Base-by-base conservation (phyloP, 345 rosid species). In the Linum lewisii region DNA sequence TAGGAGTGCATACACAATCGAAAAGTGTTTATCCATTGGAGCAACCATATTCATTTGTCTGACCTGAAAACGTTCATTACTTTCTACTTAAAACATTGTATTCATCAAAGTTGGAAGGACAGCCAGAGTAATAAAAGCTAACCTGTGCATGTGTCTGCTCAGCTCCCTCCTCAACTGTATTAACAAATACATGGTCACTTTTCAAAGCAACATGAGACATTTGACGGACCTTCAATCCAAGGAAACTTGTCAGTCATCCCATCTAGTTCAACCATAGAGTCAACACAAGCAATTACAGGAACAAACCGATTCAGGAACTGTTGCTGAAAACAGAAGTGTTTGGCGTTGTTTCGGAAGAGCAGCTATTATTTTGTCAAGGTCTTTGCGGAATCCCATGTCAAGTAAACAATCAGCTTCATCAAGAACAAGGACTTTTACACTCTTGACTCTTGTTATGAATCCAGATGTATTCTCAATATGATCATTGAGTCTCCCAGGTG, bases 401-500 rank as follows among this genome's bases (percentile, higher is more conserved):
- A 94, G 72, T 58, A 94, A 73, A 71, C 74, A 96, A 77, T 94
- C 97, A 62, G 99, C 99, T 81, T 94, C 99, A 74, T 94, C 97
- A 45, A 94, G 96, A 26, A 94, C 83, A 50, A 94, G 88, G 60
- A 86, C 90, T 72, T 90, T 94, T 68, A 90, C 90, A 16, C 97
- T 93, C 90, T 71, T 82, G 77, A 94, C 66, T 79, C 87, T 86
- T 54, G 93, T 79, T 45, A 96, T 93, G 75, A 94, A 90, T 59
- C 97, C 99, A 34, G 95, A 73, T 72, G 97, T 90, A 72, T 94
- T 94, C 83, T 94, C 85, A 51, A 79, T 65, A 69, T 94, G 99
- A 75, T 94, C 99, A 80, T 63, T 80, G 68, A 94, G 97, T 81
- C 99, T 86, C 74, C 99, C 99, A 21, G 97, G 99, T 5, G 99